Evolutionary conservation across 2,329 filamentous ascomycete species (phyloP), one percentile per base, ranked within the genome.

Genomic region (Scedosporium aurantiacum): DNA sequence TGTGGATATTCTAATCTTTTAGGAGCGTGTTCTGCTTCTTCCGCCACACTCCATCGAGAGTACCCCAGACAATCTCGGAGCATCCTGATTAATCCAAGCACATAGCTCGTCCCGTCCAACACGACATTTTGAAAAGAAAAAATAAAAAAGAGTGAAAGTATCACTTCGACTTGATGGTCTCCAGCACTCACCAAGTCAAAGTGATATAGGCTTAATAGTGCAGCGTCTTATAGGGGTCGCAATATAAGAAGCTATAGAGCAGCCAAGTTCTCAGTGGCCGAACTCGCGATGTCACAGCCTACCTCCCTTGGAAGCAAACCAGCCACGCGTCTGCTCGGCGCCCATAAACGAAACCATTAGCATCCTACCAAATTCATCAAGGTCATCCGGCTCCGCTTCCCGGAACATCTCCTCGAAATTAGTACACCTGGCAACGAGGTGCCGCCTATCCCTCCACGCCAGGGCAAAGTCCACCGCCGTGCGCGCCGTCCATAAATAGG

Each of bases 351-450:
- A 43, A 4, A 23, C 16, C 23, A 61, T 58, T 5, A 55, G 18
- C 58, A 75, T 72, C 64, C 63, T 69, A 6, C 76, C 74, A 73
- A 79, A 79, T 62, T 69, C 43, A 67, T 80, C 72, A 63, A 80
- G 70, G 61, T 74, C 69, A 65, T 77, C 69, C 63, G 76, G 72
- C 71, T 68, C 67, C 58, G 78, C 72, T 66, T 71, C 67, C 6
- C 62, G 37, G n/a, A 75, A 61, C 0, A 70, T 66, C 16, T 66
- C 60, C 2, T 62, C 50, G 25, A 73, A 72, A 14, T 64, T 32
- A 4, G 66, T 64, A 41, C 72, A 68, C 4, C 64, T 70, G 2
- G 76, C 69, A 4, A 76, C 69, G 37, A 72, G 70, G 56, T 74
- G 70, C n/a, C 67, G 68, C 62, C 67, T 70, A 7, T 70, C 68